Conservation (phyloP, 176 grass and related monocot species). For the Carex littledalei region DNA sequence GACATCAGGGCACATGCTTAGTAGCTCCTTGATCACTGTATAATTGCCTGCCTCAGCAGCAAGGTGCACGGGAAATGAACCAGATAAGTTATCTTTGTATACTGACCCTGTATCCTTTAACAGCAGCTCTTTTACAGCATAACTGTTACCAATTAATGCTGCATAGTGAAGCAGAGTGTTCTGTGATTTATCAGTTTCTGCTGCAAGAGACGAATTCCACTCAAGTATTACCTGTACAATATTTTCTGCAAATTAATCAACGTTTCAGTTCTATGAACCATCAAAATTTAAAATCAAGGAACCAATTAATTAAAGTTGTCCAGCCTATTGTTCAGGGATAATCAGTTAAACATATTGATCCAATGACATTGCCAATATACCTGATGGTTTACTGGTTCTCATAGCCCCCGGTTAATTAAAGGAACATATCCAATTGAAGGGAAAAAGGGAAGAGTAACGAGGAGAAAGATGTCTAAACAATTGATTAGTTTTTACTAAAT, state of each 20-base stretch:
- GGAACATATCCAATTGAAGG: no score
- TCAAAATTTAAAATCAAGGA: no score
- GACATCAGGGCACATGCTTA: slow-evolving; percentile 37
- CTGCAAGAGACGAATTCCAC: not conserved
- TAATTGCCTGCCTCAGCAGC: slow-evolving; percentile 44
- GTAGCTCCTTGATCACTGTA: slow-evolving; percentile 43
- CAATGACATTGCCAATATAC: not conserved
- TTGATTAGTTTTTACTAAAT: no score
- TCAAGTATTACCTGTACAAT: not conserved
- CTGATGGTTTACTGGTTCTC: no score
- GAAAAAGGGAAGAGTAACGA: no score
- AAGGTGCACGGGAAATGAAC: slow-evolving; percentile 58
- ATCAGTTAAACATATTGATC: not conserved
- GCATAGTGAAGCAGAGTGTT: slow-evolving; percentile 12
- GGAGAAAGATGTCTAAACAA: no score
- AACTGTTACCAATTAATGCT: not conserved
- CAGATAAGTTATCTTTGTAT: slow-evolving; percentile 8
- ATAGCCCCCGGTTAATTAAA: no score
- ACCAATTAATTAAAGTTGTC: no score
- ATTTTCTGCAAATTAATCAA: no score
- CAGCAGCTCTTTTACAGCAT: not conserved
- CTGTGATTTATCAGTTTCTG: not conserved
- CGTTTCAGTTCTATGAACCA: no score
- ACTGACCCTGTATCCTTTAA: not conserved
- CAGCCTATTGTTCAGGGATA: no score